Percentiles rank a stretch among this genome's conserved stretches.
Evolutionary conservation across 768 basidiomycete genomes (phyloP).

Genomic region (Phaffia australis): DNA sequence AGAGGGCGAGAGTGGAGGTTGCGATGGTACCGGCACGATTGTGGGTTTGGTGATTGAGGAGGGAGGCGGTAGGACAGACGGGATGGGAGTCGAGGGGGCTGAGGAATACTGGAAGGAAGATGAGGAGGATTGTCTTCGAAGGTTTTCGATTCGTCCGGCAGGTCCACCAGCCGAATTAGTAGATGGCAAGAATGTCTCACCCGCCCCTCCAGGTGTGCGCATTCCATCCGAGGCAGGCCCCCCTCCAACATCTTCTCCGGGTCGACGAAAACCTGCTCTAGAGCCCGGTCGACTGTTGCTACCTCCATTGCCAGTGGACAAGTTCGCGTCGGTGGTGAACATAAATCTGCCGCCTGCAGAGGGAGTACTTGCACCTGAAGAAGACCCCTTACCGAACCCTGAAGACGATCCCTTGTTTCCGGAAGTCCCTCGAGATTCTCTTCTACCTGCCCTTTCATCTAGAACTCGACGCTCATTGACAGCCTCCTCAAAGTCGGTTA

Average conservation of each 20-base stretch:
- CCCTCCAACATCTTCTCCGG: constrained; percentile 52
- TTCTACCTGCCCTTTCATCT: constrained; percentile 63
- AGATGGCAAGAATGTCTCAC: background rate
- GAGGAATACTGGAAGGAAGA: constrained; percentile 24
- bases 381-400: constrained; percentile 32
- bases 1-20: constrained; percentile 36
- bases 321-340: constrained; percentile 34
- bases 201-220: constrained; percentile 46
- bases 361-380: constrained; percentile 27
- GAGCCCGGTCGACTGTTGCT: constrained; percentile 51
- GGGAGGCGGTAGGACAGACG: constrained; percentile 79
- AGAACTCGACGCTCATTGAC: constrained; percentile 72
- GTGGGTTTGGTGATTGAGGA: constrained; percentile 35
- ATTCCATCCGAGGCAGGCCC: constrained; percentile 33
- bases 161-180: constrained; percentile 4
- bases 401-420: constrained; percentile 39
- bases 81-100: constrained; percentile 59
- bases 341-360: constrained; percentile 37
- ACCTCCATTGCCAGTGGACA: constrained; percentile 39
- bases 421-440: constrained; percentile 37
- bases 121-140: constrained; percentile 7
- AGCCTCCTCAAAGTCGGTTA: constrained; percentile 80
- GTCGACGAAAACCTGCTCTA: constrained; percentile 78
- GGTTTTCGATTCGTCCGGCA: constrained; percentile 13
- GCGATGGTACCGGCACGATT: constrained; percentile 8